Evolutionary conservation across 139 green algal species (phyloP), one percentile per base, ranked within the genome.

Genomic region (Deuterostichococcus epilithicus): DNA sequence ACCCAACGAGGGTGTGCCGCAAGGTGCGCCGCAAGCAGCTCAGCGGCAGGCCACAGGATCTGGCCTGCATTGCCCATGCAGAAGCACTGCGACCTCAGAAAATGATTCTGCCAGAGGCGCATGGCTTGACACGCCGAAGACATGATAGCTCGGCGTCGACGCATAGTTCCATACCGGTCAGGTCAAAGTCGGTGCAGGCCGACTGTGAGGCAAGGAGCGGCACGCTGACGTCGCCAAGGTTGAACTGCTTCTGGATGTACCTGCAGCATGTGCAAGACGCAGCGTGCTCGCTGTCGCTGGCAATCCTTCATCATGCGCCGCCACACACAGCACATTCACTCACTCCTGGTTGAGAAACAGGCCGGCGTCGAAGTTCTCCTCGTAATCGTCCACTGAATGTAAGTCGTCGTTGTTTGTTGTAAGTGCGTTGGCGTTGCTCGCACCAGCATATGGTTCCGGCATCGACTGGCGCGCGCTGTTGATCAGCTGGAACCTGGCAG

Each of bases 41-140:
- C 58, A 5, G 78, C 78, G 33, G 72, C 78, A 6, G 78, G 78
- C 78, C 78, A 82, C 38, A 82, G 35, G 5, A 82, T 75, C 44
- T 78, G 78, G 6, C 78, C 52, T 63, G 52, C 52, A 25, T 5
- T 63, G 10, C 3, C 52, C 26, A 30, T 28, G 52, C 13, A 13
- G 42, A n/a, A n/a, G n/a, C n/a, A n/a, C 42, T 52, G 42, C 42
- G 42, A 8, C 13, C 42, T 52, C 42, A 52, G 42, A n/a, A n/a
- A n/a, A n/a, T n/a, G n/a, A n/a, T n/a, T n/a, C n/a, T n/a, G n/a
- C n/a, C n/a, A n/a, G n/a, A n/a, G n/a, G n/a, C n/a, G n/a, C n/a
- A n/a, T n/a, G n/a, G n/a, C n/a, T n/a, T n/a, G n/a, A n/a, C n/a
- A n/a, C n/a, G n/a, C n/a, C n/a, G n/a, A n/a, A n/a, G n/a, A n/a